Evolutionary conservation across 1,284 basidiomycete genomes (phyloP).

Genomic region (Sanghuangporus sanghuang): DNA sequence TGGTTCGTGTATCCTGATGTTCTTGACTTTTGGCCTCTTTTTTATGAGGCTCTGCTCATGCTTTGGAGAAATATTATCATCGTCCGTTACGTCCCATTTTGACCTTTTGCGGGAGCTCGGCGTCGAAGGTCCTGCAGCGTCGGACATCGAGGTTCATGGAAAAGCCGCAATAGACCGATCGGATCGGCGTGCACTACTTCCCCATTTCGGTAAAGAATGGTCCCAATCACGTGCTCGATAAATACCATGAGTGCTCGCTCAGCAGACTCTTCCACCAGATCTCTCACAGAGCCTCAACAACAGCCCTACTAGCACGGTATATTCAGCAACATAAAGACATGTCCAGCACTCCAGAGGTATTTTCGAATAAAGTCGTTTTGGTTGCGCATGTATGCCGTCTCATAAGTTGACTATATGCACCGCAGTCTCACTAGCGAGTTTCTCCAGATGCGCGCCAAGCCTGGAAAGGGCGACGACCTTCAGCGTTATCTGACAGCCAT

Average conservation of each 20-base stretch:
- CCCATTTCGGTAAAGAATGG: neutral
- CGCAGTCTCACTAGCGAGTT: neutral
- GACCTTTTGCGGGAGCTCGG: conserved; percentile 59
- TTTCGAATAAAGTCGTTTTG: conserved; percentile 5
- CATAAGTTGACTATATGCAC: neutral
- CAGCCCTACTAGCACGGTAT: neutral
- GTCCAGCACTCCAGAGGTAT: neutral
- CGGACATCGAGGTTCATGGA: conserved; percentile 5
- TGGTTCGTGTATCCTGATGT: conserved; percentile 19
- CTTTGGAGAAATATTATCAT: conserved; percentile 29
- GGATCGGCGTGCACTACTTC: neutral
- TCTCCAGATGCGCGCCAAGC: conserved; percentile 6
- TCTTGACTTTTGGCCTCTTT: conserved; percentile 35
- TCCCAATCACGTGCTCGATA: neutral
- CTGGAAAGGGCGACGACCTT: conserved; percentile 13
- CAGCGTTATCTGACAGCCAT: conserved; percentile 9
- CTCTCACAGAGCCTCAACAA: neutral
- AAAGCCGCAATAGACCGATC: neutral
- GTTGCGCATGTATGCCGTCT: conserved; percentile 2
- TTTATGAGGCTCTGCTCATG: conserved; percentile 36
- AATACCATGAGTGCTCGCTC: neutral
- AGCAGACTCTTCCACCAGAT: neutral
- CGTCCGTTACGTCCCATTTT: conserved; percentile 60
- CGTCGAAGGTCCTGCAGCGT: conserved; percentile 30
- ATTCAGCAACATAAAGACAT: neutral